Evolutionary conservation across 257 asterid genomes (phyloP), one percentile per base, ranked within the genome.

Genomic region (Przewalskia tangutica): DNA sequence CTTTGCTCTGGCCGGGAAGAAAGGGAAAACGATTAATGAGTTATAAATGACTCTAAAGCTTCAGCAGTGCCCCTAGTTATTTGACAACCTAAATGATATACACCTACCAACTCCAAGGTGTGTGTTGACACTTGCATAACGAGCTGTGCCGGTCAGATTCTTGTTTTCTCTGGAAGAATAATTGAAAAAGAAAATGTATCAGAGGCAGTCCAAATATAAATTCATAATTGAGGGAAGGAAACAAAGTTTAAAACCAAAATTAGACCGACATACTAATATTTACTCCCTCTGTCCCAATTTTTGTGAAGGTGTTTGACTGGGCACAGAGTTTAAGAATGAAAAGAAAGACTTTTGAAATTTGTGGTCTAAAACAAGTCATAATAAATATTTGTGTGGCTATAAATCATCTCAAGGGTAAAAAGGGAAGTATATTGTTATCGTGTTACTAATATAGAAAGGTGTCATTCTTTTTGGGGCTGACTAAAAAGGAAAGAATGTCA

Each of bases 91-190:
- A 50, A 50, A 48, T 4, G 27, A 50, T 50, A 77, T 84, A 51
- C 82, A 88, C 97, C 88, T 81, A 95, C 97, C 99, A 89, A 93
- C 91, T 79, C 97, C 98, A 34, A 93, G 93, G 86, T 95, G 97
- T 27, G 98, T 93, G 85, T 93, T 95, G 77, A 91, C 98, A 86
- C 98, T 95, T 63, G 97, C 98, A 92, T 93, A 95, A 66, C 98
- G 95, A 86, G 98, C 98, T 18, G 97, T 95, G 60, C 98, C 98
- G 0, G 96, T 95, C 78, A 95, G 93, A 89, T 90, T 95, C 95
- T 93, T 95, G 89, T 95, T 95, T 88, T 93, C 98, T 93, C 98
- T 95, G 91, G 86, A 83, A 14, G 7, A 64, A 17, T 50, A 73
- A 73, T 17, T 23, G 38, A 12, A 32, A 42, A 59, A n/a, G 18